Conservation (phyloP, 768 basidiomycete genomes). For the Strobilomyces confusus region DNA sequence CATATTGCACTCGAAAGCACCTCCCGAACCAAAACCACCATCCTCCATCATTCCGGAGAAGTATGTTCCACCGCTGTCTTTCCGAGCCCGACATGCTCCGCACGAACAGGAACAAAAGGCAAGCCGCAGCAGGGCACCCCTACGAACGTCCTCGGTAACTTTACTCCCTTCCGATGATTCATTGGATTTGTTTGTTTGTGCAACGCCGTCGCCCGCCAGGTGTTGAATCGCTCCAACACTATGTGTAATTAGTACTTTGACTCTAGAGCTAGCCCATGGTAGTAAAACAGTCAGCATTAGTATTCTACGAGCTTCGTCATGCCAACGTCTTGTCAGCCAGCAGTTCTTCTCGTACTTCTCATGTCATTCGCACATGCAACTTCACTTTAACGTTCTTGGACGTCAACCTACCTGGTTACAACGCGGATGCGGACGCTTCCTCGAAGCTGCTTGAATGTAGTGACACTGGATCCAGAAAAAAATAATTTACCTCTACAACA, state of each 20-base stretch:
- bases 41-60: slow-evolving; percentile 17
- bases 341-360: not conserved
- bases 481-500: slow-evolving; percentile 3
- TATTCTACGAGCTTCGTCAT: too few relatives aligned
- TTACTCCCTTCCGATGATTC: slow-evolving; percentile 43
- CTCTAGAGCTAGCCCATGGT: not conserved
- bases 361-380: not conserved
- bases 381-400: too few relatives aligned
- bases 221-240: slow-evolving; percentile 8
- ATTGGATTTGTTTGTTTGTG: slow-evolving; percentile 45
- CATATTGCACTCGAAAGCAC: slow-evolving; percentile 29
- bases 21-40: not conserved
- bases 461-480: not conserved
- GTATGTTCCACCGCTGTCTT: slow-evolving; percentile 4
- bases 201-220: slow-evolving; percentile 28
- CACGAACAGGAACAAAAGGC: slow-evolving; percentile 9
- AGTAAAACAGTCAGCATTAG: too few relatives aligned
- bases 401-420: too few relatives aligned
- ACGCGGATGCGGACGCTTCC: too few relatives aligned
- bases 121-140: not conserved
- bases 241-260: not conserved
- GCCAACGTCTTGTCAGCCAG: too few relatives aligned
- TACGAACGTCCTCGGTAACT: not conserved
- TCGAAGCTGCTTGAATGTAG: too few relatives aligned
- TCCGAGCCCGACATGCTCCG: slow-evolving; percentile 1